These are phyloP conservation scores for Gentiana straminea DNA, from an alignment of 257 asterid species.

Conservation along the genomic window DNA sequence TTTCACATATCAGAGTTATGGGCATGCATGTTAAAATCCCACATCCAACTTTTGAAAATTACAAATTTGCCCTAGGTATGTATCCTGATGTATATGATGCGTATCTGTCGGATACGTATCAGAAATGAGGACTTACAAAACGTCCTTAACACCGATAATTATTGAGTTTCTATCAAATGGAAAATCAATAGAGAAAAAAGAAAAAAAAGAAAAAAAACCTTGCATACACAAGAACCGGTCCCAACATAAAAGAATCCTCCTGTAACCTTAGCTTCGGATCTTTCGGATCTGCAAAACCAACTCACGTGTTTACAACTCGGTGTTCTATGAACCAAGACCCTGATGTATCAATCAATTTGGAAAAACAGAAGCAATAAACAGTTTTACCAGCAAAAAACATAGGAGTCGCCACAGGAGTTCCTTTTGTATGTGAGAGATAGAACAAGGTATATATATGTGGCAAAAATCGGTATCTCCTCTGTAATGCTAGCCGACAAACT, in stretches of 20 bases:
- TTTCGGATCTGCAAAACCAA: constrained; percentile 56
- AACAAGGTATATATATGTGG: constrained; percentile 89
- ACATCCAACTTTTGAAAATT: too few relatives aligned
- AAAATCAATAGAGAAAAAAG: neutral
- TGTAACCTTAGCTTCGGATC: constrained; percentile 65
- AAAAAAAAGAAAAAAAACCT: constrained; percentile 36
- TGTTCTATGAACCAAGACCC: neutral
- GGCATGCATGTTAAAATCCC: too few relatives aligned
- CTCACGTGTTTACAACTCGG: constrained; percentile 1
- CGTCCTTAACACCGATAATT: too few relatives aligned
- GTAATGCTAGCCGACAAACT: constrained; percentile 88
- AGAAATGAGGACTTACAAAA: too few relatives aligned
- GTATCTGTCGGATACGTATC: too few relatives aligned
- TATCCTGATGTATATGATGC: too few relatives aligned
- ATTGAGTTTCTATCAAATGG: too few relatives aligned
- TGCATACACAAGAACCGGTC: constrained; percentile 74
- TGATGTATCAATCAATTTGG: neutral
- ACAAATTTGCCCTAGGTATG: too few relatives aligned
- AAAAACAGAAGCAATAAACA: neutral
- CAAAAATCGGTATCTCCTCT: constrained; percentile 78
- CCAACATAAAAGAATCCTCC: constrained; percentile 83
- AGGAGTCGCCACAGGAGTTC: constrained; percentile 82
- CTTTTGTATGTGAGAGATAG: constrained; percentile 73
- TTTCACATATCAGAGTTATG: too few relatives aligned
- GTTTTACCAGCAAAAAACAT: constrained; percentile 67